phyloP scores from a whole-genome alignment of 148 eudicot species.

The Fallopia convolvulus region DNA sequence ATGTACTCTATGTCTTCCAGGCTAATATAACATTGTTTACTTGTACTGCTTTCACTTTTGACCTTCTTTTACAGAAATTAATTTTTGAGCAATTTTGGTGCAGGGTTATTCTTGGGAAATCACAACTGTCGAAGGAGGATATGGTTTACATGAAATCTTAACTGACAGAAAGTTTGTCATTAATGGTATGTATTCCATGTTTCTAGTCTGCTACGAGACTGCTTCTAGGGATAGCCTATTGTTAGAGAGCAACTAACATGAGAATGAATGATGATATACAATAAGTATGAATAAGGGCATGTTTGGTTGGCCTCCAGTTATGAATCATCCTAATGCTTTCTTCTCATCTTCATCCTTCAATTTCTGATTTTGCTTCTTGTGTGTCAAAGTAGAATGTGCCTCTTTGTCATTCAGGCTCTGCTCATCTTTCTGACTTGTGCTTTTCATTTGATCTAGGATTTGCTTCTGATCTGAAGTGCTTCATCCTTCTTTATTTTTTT shows the following conservation, averaged over 20 bases:
- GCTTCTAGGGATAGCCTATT: neutral
- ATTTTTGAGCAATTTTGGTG: neutral
- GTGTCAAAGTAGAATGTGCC: neutral
- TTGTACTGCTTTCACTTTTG: slow-evolving; percentile 4
- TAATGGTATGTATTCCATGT: slow-evolving; percentile 41
- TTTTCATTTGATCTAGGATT: neutral
- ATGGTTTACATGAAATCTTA: slow-evolving; percentile 76
- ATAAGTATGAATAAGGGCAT: neutral
- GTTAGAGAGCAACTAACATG: neutral
- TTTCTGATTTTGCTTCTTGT: neutral
- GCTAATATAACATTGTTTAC: neutral
- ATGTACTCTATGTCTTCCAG: neutral
- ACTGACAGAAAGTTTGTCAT: slow-evolving; percentile 63
- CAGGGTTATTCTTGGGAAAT: slow-evolving; percentile 99
- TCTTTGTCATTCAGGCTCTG: neutral
- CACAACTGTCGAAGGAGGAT: slow-evolving; percentile 93
- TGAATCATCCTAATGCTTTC: neutral
- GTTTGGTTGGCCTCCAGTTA: neutral
- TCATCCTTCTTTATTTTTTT: neutral
- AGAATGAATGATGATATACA: neutral
- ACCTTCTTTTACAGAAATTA: neutral
- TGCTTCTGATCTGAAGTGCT: neutral
- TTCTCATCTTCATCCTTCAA: neutral
- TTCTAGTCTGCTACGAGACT: neutral
- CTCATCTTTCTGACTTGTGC: no score